Percentiles rank a stretch among this genome's conserved stretches.
phyloP scores from a whole-genome alignment of 1,284 basidiomycete genomes.

The Mycena citricolor region DNA sequence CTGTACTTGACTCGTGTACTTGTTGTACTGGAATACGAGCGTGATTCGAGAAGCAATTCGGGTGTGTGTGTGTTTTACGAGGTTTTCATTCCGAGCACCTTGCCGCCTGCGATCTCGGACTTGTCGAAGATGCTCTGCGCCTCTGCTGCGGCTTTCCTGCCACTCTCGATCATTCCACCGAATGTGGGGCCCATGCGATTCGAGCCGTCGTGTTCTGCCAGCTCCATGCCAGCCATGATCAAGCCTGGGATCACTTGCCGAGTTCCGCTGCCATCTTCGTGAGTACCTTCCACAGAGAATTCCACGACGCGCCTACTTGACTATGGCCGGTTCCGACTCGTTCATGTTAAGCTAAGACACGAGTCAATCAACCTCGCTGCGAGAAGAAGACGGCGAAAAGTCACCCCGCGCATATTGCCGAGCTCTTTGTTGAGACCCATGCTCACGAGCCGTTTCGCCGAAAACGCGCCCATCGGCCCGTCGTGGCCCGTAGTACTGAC shows the following conservation, averaged over 20 bases:
- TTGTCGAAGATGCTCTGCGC: no score
- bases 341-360: slow-evolving; percentile 62
- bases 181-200: slow-evolving; percentile 84
- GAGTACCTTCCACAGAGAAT: no score
- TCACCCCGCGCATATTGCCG: slow-evolving; percentile 72
- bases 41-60: no score
- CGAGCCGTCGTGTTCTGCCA: slow-evolving; percentile 81
- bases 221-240: slow-evolving; percentile 81
- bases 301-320: no score
- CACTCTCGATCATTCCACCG: slow-evolving; percentile 80
- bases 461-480: slow-evolving; percentile 85
- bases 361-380: not conserved
- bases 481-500: slow-evolving; percentile 74
- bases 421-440: slow-evolving; percentile 75
- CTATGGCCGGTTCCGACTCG: slow-evolving; percentile 74
- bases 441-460: slow-evolving; percentile 79
- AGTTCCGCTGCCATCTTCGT: no score
- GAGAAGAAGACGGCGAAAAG: not conserved
- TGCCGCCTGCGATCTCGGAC: no score
- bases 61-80: no score
- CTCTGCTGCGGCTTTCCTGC: no score
- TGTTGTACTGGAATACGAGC: no score
- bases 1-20: no score
- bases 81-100: no score
- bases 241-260: slow-evolving; percentile 80